Conservation (phyloP, 2,329 filamentous ascomycete species). For the Aspergillus sp. region DNA sequence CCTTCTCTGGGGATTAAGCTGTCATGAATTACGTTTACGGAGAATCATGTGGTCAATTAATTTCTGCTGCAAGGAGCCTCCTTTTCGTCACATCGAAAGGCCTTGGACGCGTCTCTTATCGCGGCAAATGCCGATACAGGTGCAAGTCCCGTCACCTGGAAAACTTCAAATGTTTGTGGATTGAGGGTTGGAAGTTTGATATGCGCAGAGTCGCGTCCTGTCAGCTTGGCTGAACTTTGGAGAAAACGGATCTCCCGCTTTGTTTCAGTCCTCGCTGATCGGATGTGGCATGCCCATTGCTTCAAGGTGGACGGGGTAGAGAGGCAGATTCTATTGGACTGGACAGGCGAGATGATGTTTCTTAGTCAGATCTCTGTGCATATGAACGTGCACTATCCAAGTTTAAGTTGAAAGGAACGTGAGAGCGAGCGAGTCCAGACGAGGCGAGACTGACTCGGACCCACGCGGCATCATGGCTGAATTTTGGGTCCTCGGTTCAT, state of each 20-base stretch:
- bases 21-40: neutral
- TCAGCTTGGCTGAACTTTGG: neutral
- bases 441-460: constrained; percentile 13
- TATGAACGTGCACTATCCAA: constrained; percentile 10
- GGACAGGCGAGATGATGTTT: neutral
- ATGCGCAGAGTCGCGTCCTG: neutral
- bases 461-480: constrained; percentile 19
- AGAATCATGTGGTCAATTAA: constrained; percentile 2
- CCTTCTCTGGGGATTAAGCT: neutral
- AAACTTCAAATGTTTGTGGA: neutral
- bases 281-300: neutral
- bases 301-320: neutral
- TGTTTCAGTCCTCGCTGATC: neutral
- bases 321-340: constrained; percentile 1
- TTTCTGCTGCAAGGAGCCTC: constrained; percentile 1
- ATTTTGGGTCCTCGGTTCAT: constrained; percentile 14
- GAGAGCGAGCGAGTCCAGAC: neutral
- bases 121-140: constrained; percentile 4
- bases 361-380: constrained; percentile 3
- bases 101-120: constrained; percentile 2
- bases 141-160: neutral
- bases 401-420: constrained; percentile 7
- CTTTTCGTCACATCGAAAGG: constrained; percentile 5
- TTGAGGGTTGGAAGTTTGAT: neutral
- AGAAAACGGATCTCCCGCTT: neutral